Percentiles rank a stretch among this genome's conserved stretches.
phyloP scores from a whole-genome alignment of 345 rosid species.

The Linum tenue region DNA sequence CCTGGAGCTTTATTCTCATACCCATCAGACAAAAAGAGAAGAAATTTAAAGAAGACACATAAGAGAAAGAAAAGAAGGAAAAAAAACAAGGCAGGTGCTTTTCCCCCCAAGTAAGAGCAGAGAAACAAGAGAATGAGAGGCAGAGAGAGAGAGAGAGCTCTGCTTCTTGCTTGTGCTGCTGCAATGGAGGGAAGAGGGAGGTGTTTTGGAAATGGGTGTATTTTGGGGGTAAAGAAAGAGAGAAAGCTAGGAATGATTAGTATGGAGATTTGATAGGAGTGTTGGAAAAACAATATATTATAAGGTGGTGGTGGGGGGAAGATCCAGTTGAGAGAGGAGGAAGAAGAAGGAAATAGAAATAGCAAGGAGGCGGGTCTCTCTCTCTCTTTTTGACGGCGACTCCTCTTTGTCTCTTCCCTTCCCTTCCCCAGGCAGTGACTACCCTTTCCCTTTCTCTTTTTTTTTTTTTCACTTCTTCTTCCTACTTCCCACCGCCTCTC shows the following conservation, averaged over 20 bases:
- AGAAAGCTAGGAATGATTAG: background rate
- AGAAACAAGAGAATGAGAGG: background rate
- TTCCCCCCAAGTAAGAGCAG: too few relatives aligned
- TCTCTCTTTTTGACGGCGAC: background rate
- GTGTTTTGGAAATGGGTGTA: too few relatives aligned
- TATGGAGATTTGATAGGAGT: background rate
- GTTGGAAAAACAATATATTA: background rate
- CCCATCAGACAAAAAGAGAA: background rate
- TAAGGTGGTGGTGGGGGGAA: background rate
- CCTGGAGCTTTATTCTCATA: too few relatives aligned
- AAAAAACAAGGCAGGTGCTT: background rate
- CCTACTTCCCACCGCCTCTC: too few relatives aligned
- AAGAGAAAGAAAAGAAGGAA: background rate
- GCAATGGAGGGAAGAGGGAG: too few relatives aligned
- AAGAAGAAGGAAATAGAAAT: too few relatives aligned
- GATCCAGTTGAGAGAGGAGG: too few relatives aligned
- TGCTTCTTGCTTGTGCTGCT: too few relatives aligned
- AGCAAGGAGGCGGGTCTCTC: too few relatives aligned
- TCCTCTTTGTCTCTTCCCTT: background rate
- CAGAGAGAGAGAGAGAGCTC: background rate
- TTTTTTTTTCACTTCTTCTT: too few relatives aligned
- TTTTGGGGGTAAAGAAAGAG: background rate
- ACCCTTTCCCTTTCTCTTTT: too few relatives aligned
- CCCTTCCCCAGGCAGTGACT: too few relatives aligned
- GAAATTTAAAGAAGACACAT: background rate